phyloP scores from a whole-genome alignment of 805 yeast genomes.

The Metschnikowia baotianmanensis region DNA sequence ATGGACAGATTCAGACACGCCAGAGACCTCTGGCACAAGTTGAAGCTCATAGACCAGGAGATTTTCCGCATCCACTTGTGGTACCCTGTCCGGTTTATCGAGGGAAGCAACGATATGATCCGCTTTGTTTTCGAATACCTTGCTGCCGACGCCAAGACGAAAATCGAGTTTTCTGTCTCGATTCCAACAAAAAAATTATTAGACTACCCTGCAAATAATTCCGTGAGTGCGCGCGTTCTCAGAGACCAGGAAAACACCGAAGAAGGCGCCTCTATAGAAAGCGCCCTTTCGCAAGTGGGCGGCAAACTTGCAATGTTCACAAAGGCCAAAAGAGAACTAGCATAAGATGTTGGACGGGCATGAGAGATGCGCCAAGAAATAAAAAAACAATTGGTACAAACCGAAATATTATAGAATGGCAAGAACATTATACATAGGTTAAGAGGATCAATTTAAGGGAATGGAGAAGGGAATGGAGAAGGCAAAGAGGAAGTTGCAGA shows the following conservation, averaged over 20 bases:
- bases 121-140: conserved; percentile 10
- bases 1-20: conserved; percentile 14
- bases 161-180: conserved; percentile 7
- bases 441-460: too few relatives aligned
- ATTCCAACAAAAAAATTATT: conserved; percentile 7
- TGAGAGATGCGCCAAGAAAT: background rate
- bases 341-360: too few relatives aligned
- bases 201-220: conserved; percentile 6
- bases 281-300: background rate
- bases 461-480: too few relatives aligned
- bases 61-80: conserved; percentile 28
- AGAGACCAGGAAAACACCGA: conserved; percentile 1
- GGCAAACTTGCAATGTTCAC: background rate
- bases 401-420: too few relatives aligned
- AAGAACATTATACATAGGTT: too few relatives aligned
- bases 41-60: conserved; percentile 27
- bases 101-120: background rate
- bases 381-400: too few relatives aligned
- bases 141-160: conserved; percentile 4
- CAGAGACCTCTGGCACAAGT: conserved; percentile 12
- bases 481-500: too few relatives aligned
- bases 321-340: background rate
- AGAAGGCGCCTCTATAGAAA: background rate
- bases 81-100: conserved; percentile 25
- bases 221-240: conserved; percentile 7